Percentiles rank a stretch among this genome's conserved stretches.
Conservation (phyloP, 495 filamentous ascomycete genomes). For the Aspergillus incahuasiensis region DNA sequence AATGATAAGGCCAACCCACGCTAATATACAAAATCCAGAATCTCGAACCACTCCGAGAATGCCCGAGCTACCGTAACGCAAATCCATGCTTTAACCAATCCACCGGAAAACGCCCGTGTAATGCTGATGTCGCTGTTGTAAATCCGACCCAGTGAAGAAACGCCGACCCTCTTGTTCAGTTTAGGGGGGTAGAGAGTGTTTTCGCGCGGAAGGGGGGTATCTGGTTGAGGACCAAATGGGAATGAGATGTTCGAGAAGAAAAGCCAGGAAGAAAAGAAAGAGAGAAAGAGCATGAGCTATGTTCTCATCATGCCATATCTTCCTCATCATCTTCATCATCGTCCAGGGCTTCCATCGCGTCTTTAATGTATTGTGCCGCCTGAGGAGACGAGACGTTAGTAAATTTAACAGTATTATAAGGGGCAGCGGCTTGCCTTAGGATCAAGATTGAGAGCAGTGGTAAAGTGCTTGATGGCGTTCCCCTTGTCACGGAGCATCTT, state of each 20-base stretch:
- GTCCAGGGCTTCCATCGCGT: conserved; percentile 83
- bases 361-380: conserved; percentile 89
- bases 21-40: conserved; percentile 40
- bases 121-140: conserved; percentile 31
- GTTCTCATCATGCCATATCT: conserved; percentile 36
- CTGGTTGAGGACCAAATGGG: neutral
- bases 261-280: conserved; percentile 6
- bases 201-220: conserved; percentile 7
- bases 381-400: conserved; percentile 34
- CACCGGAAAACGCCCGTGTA: conserved; percentile 33
- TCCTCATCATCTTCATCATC: conserved; percentile 79
- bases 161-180: conserved; percentile 18
- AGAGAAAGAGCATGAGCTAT: conserved; percentile 4
- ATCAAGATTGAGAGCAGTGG: conserved; percentile 89
- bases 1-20: conserved; percentile 22
- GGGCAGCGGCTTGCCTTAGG: conserved; percentile 65
- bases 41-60: conserved; percentile 16
- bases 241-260: neutral
- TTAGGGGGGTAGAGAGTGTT: conserved; percentile 5
- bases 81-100: conserved; percentile 26
- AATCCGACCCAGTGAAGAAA: conserved; percentile 27
- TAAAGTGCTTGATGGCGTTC: conserved; percentile 84
- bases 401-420: neutral
- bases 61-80: conserved; percentile 29
- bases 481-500: conserved; percentile 74